Evolutionary conservation across 352 stramenopile species (phyloP), one percentile per base, ranked within the genome.

Genomic region (Globisporangium middletonii): DNA sequence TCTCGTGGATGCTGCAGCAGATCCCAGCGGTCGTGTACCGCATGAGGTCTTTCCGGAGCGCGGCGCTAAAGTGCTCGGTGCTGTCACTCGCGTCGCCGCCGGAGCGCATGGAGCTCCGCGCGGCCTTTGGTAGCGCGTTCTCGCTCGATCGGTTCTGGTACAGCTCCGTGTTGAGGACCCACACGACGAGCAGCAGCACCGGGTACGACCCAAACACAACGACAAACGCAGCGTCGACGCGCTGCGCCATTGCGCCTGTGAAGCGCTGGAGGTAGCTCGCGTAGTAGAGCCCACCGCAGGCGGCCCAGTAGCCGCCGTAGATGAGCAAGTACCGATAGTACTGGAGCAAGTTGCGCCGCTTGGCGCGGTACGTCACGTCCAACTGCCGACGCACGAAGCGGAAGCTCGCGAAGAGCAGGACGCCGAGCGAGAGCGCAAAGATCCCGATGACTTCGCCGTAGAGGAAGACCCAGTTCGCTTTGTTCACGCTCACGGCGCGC

Each of bases 301-400:
- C 63, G 1, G 69, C 60, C 84, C 84, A 94, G 63, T 90, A 84
- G 11, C 63, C 71, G 4, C 73, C 79, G 56, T 80, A 94, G 45
- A 92, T 75, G 41, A 94, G 60, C 43, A 91, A 51, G 52, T 94
- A 94, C 19, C 84, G 84, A 50, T 92, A 94, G 57, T 94, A 94
- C 66, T 94, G 84, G 9, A 94, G 71, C 45, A 94, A 50, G 37
- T 86, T 89, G 19, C 84, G 78, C 42, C 84, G 77, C 54, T 94
- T 94, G 57, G 84, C 71, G 7, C 84, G 78, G 57, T 94, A 94
- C 16, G 84, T 94, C 53, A 91, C 81, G 53, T 94, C 84, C 50
- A 94, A 50, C 59, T 92, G 84, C 12, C 84, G 80, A n/a, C 83
- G 66, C 27, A 85, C 84, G 50, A 94, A 94, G 43, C 84, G 84